Evolutionary conservation across 768 basidiomycete genomes (phyloP).

Genomic region (Amanita pseudoporphyria): DNA sequence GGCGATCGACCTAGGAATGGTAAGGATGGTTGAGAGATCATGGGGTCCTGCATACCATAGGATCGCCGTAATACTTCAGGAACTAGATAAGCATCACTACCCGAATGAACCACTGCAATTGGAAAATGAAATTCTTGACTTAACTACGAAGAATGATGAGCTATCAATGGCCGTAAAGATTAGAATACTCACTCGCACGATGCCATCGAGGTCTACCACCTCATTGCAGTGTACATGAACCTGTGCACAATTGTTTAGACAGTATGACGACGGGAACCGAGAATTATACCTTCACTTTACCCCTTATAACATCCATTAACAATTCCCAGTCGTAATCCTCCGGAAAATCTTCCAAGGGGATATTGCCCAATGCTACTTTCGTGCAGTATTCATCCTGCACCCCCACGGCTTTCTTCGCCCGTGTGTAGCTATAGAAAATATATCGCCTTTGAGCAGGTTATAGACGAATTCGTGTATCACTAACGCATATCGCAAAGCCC

Average conservation of each 20-base stretch:
- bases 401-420: slow-evolving; percentile 55
- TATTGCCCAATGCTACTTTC: slow-evolving; percentile 34
- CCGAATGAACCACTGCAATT: slow-evolving; percentile 70
- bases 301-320: slow-evolving; percentile 68
- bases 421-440: slow-evolving; percentile 39
- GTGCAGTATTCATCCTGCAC: slow-evolving; percentile 62
- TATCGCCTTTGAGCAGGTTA: neutral
- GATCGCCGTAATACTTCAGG: slow-evolving; percentile 65
- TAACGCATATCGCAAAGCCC: slow-evolving; percentile 60
- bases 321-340: slow-evolving; percentile 72
- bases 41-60: slow-evolving; percentile 33
- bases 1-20: no score
- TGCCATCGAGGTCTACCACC: slow-evolving; percentile 60
- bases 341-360: slow-evolving; percentile 51
- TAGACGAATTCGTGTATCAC: slow-evolving; percentile 8
- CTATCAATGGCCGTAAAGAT: neutral
- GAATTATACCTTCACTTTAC: slow-evolving; percentile 54
- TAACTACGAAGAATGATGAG: slow-evolving; percentile 31
- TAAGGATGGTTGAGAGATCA: neutral
- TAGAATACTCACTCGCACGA: slow-evolving; percentile 49
- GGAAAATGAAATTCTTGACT: slow-evolving; percentile 82
- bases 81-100: slow-evolving; percentile 76
- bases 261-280: neutral
- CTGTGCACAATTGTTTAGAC: neutral
- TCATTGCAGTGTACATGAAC: slow-evolving; percentile 47